phyloP scores from a whole-genome alignment of 106 monocot genomes.

The Posidonia australis region DNA sequence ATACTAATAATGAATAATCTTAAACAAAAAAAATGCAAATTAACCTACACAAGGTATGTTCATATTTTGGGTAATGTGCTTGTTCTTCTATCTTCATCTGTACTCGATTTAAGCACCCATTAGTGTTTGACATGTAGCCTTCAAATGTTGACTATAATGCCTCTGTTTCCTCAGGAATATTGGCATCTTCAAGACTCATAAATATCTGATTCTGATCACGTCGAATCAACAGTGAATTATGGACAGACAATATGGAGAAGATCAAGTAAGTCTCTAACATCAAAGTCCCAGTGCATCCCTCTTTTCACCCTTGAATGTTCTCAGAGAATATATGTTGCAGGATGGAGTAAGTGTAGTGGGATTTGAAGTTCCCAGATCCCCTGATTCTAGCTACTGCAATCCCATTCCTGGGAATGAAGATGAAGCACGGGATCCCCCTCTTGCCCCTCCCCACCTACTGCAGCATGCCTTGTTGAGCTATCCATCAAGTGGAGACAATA shows the following conservation, averaged over 20 bases:
- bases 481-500: constrained; percentile 31
- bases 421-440: constrained; percentile 64
- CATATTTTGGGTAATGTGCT: no score
- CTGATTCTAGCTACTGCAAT: constrained; percentile 68
- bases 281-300: background rate
- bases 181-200: background rate
- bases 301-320: background rate
- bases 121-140: no score
- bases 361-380: constrained; percentile 80
- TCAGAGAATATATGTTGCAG: background rate
- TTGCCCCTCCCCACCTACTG: constrained; percentile 66
- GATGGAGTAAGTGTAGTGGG: constrained; percentile 69
- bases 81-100: no score
- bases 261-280: constrained; percentile 1
- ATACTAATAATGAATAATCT: no score
- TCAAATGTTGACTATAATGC: no score
- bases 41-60: no score
- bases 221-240: background rate
- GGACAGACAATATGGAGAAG: constrained; percentile 9
- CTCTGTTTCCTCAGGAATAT: background rate
- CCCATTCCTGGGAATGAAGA: constrained; percentile 64
- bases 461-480: constrained; percentile 37
- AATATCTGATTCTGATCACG: no score
- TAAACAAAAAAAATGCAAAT: no score
- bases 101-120: no score